These are phyloP conservation scores for Exobasidium rhododendri DNA, from an alignment of 1,284 basidiomycete genomes.

Conservation along the genomic window DNA sequence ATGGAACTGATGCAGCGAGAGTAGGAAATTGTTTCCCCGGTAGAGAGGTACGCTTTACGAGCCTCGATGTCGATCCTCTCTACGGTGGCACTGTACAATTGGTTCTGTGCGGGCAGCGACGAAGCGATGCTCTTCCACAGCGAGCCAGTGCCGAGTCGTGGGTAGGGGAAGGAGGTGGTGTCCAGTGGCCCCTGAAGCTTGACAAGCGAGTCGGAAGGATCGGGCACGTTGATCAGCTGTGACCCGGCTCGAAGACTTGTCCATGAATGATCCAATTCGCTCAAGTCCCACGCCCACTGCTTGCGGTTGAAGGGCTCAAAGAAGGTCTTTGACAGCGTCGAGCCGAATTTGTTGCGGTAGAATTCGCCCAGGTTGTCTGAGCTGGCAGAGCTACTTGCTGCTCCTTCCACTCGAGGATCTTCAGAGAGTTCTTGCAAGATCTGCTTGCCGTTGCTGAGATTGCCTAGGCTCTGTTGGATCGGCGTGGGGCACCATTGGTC, in stretches of 20 bases:
- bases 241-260: conserved; percentile 7
- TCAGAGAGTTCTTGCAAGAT: conserved; percentile 5
- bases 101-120: not conserved
- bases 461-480: conserved; percentile 4
- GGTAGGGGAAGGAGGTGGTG: conserved; percentile 2
- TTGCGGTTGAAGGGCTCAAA: conserved; percentile 10
- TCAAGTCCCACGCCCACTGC: conserved; percentile 11
- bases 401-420: not conserved
- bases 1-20: conserved; percentile 3
- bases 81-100: conserved; percentile 2
- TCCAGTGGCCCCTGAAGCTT: not conserved
- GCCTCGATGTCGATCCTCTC: not conserved
- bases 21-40: conserved; percentile 7
- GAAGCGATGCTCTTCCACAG: conserved; percentile 3
- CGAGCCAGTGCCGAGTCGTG: conserved; percentile 4
- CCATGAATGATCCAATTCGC: conserved; percentile 5
- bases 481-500: conserved; percentile 10
- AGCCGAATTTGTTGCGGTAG: conserved; percentile 3
- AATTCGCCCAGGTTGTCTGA: conserved; percentile 1
- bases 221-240: conserved; percentile 1
- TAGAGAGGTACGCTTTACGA: not conserved
- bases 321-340: not conserved
- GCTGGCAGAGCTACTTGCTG: not conserved
- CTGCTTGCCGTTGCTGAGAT: not conserved
- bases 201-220: not conserved